Base-by-base conservation (phyloP, 495 filamentous ascomycete species). In the Podospora pseudopauciseta region DNA sequence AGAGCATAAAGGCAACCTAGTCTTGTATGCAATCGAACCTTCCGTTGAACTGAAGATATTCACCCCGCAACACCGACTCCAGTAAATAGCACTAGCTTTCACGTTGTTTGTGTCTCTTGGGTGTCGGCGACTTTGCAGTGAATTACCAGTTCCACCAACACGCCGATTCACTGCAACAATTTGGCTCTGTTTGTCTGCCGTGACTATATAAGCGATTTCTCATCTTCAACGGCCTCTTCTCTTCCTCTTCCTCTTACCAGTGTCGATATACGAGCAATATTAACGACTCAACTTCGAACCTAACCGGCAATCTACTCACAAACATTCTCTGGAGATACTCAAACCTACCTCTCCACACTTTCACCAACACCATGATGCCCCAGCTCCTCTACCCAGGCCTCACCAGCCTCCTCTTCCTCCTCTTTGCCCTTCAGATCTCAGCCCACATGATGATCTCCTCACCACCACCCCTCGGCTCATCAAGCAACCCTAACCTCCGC, bases 371-470 rank as follows among this genome's bases (percentile, higher is more conserved):
- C 19, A 49, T 49, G 39, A 49, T 11, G 15, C 5, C 39, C 5
- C 39, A 49, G 13, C 39, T 49, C 39, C 39, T 13, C 5, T 49
- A 5, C 5, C 39, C 39, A 49, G 15, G 15, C 39, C 20, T 56
- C 23, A 1, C 58, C 49, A 23, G 69, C 23, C 7, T 57, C 30
- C 18, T 23, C 59, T 26, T 73, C 23, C 9, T 57, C 30, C 11
- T 23, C 53, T 9, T 61, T 55, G 32, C 16, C n/a, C 3, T 19
- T 16, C 39, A 19, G 6, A 18, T 58, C 55, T 2, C 55, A 65
- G 77, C 76, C 63, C 88, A 90, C 74, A 88, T 90, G 82, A 73
- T 80, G 64, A 82, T 91, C 78, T 72, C 72, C 30, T 74, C 78
- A 65, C 88, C 87, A 4, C 70, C 80, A 5, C 84, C 86, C 4